Percentiles rank a stretch among this genome's conserved stretches.
phyloP scores from a whole-genome alignment of 495 filamentous ascomycete genomes.

The Aspergillus affinis region DNA sequence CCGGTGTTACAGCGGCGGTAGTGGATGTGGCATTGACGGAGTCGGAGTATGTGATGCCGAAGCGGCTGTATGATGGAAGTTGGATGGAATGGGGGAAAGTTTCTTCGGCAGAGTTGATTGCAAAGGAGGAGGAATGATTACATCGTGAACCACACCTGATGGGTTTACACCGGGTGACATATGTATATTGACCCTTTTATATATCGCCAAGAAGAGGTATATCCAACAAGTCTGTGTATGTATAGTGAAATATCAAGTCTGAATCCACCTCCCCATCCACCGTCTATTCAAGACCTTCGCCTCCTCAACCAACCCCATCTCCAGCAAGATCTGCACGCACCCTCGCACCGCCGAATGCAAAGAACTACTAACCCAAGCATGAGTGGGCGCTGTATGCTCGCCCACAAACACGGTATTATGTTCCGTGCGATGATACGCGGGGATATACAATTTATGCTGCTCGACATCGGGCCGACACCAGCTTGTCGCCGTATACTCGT shows the following conservation, averaged over 20 bases:
- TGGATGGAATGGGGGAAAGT: slow-evolving; percentile 36
- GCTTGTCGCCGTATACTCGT: slow-evolving; percentile 46
- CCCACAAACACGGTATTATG: slow-evolving; percentile 64
- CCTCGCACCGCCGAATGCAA: slow-evolving; percentile 63
- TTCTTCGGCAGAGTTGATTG: slow-evolving; percentile 10
- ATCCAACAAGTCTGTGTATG: no score
- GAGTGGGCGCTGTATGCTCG: slow-evolving; percentile 67
- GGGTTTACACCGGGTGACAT: no score
- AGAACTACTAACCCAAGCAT: slow-evolving; percentile 66
- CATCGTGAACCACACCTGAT: no score
- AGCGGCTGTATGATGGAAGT: slow-evolving; percentile 37
- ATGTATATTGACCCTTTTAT: no score
- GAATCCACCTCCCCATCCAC: slow-evolving; percentile 68
- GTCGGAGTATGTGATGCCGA: slow-evolving; percentile 16
- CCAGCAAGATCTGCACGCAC: slow-evolving; percentile 60
- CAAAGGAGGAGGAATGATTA: neutral
- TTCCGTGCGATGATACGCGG: slow-evolving; percentile 65
- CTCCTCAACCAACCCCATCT: slow-evolving; percentile 66
- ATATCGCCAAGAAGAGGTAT: no score
- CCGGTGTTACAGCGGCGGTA: slow-evolving; percentile 33
- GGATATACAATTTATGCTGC: slow-evolving; percentile 63
- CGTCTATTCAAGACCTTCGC: slow-evolving; percentile 58
- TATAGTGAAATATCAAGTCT: neutral
- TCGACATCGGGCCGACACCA: slow-evolving; percentile 57
- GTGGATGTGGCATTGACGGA: slow-evolving; percentile 26